Percentiles rank a stretch among this genome's conserved stretches.
Evolutionary conservation across 352 stramenopile species (phyloP).

Genomic region (Thalassiosira ordinaria): DNA sequence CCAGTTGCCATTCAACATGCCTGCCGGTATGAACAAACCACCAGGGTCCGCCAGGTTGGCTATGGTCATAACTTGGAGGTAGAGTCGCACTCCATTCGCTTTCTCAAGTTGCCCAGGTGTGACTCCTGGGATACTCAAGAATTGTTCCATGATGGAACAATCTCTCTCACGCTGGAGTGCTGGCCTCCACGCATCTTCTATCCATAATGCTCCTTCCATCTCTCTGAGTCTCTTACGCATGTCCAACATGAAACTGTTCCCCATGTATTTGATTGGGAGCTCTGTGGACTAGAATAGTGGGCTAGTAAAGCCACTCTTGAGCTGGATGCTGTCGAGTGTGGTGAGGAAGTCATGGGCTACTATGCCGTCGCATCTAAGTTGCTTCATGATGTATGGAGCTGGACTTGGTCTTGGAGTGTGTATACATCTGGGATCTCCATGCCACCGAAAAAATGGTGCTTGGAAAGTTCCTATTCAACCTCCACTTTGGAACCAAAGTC

Average conservation of each 20-base stretch:
- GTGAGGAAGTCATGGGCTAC: slow-evolving; percentile 19
- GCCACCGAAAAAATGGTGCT: slow-evolving; percentile 23
- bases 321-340: slow-evolving; percentile 5
- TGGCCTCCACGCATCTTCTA: slow-evolving; percentile 21
- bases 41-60: not conserved
- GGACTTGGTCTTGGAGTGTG: slow-evolving; percentile 6
- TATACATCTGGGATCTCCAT: slow-evolving; percentile 9
- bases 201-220: slow-evolving; percentile 13
- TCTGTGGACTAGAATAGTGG: slow-evolving; percentile 1
- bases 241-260: not conserved
- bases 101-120: not conserved
- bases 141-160: not conserved
- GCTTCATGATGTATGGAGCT: slow-evolving; percentile 15
- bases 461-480: not conserved
- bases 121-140: not conserved
- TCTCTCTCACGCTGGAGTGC: not conserved
- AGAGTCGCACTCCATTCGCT: not conserved
- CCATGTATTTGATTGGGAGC: not conserved
- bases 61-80: not conserved
- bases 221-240: not conserved
- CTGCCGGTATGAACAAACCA: not conserved
- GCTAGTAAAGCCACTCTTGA: not conserved
- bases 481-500: not conserved
- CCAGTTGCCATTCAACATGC: not conserved
- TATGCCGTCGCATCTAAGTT: slow-evolving; percentile 2